phyloP scores from a whole-genome alignment of 1,284 basidiomycete genomes.

The Malassezia japonica region DNA sequence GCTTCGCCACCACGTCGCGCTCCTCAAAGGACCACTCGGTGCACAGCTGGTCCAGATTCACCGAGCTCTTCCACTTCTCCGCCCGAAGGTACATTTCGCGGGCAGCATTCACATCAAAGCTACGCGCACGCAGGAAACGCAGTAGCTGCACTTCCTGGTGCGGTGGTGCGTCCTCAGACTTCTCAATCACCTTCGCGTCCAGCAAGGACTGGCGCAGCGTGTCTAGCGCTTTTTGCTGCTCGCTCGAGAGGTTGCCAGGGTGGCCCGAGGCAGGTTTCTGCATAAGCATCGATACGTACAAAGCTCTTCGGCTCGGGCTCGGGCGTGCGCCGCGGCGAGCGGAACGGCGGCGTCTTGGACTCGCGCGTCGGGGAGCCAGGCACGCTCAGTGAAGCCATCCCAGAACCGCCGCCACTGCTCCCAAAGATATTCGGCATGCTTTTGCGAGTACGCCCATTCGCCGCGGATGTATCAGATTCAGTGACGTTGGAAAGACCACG shows the following conservation, averaged over 20 bases:
- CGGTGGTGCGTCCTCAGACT: slow-evolving; percentile 17
- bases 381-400: neutral
- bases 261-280: slow-evolving; percentile 22
- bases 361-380: neutral
- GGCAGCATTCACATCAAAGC: slow-evolving; percentile 30
- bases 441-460: neutral
- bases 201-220: slow-evolving; percentile 18
- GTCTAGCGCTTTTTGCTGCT: slow-evolving; percentile 28
- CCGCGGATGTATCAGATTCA: neutral
- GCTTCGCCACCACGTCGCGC: slow-evolving; percentile 27
- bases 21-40: slow-evolving; percentile 32
- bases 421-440: neutral
- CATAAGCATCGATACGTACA: neutral
- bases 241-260: slow-evolving; percentile 29
- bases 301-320: neutral
- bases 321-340: neutral
- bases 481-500: neutral
- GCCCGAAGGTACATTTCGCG: slow-evolving; percentile 36
- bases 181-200: slow-evolving; percentile 19
- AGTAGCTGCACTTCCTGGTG: slow-evolving; percentile 30
- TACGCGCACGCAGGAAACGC: slow-evolving; percentile 39
- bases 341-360: neutral
- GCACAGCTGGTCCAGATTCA: slow-evolving; percentile 26
- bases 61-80: slow-evolving; percentile 33
- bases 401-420: neutral